Evolutionary conservation across 495 filamentous ascomycete species (phyloP).

Genomic region (Aspergillus egyptiacus): DNA sequence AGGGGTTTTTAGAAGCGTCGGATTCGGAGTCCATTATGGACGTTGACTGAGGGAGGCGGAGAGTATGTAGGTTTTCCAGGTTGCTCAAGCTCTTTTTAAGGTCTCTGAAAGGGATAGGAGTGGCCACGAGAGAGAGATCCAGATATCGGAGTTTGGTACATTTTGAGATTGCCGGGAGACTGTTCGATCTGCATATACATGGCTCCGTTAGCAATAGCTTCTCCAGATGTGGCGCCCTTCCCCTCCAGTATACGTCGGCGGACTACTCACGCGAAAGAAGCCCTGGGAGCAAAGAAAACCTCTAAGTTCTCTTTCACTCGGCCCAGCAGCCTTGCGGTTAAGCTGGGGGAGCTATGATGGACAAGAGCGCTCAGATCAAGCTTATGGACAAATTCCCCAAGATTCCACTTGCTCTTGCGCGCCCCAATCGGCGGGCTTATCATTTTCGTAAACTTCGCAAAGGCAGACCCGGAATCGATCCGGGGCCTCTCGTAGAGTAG

Average conservation of each 20-base stretch:
- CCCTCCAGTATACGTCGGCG: no score
- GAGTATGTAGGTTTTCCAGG: slow-evolving; percentile 40
- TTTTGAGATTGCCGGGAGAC: slow-evolving; percentile 58
- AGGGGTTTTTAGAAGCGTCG: slow-evolving; percentile 7
- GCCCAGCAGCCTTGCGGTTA: slow-evolving; percentile 59
- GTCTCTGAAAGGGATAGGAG: slow-evolving; percentile 43
- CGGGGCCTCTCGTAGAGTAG: slow-evolving; percentile 52
- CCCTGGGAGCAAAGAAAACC: slow-evolving; percentile 59
- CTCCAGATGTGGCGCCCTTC: no score
- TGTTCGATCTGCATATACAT: slow-evolving; percentile 43
- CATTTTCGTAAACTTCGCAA: slow-evolving; percentile 52
- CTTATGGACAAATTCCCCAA: slow-evolving; percentile 49
- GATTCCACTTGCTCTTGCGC: slow-evolving; percentile 47
- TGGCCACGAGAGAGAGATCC: slow-evolving; percentile 55
- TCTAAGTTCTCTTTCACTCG: slow-evolving; percentile 52
- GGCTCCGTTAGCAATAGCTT: neutral
- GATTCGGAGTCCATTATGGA: slow-evolving; percentile 19
- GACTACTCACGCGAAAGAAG: slow-evolving; percentile 51
- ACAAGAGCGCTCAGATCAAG: slow-evolving; percentile 57
- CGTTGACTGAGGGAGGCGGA: slow-evolving; percentile 54
- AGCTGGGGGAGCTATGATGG: slow-evolving; percentile 59
- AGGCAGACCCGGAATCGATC: slow-evolving; percentile 46
- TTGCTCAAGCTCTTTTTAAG: slow-evolving; percentile 49
- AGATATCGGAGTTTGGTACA: slow-evolving; percentile 49
- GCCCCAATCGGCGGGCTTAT: slow-evolving; percentile 57